Evolutionary conservation across 2,329 filamentous ascomycete genomes (phyloP).

Genomic region (Colletotrichum tofieldiae): DNA sequence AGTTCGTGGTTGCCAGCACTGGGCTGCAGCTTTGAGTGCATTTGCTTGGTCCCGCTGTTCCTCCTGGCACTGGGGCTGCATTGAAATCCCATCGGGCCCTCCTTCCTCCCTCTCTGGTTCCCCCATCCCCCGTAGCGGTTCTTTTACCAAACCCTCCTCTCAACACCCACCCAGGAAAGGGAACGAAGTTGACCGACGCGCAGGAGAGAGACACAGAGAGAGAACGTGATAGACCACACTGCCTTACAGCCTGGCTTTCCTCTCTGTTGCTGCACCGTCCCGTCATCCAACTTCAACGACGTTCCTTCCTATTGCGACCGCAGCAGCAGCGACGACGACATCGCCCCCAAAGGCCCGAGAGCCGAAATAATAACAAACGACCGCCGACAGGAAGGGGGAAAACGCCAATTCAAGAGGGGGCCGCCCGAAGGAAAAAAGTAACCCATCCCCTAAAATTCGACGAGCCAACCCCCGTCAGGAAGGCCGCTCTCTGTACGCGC

Average conservation of each 20-base stretch:
- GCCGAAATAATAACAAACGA: conserved; percentile 34
- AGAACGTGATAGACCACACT: neutral
- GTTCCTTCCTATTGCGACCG: conserved; percentile 4
- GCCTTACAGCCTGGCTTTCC: conserved; percentile 1
- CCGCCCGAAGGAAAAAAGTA: conserved; percentile 22
- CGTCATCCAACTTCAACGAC: conserved; percentile 14
- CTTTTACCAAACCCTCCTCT: conserved; percentile 30
- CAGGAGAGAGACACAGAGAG: conserved; percentile 6
- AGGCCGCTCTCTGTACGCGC: conserved; percentile 35
- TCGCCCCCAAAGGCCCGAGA: conserved; percentile 19
- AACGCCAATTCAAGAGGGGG: conserved; percentile 24
- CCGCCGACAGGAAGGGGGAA: conserved; percentile 15
- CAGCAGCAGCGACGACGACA: conserved; percentile 10
- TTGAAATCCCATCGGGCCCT: conserved; percentile 14
- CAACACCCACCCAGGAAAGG: conserved; percentile 25
- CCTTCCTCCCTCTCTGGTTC: conserved; percentile 3
- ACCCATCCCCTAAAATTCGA: conserved; percentile 33
- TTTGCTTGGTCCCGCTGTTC: conserved; percentile 26
- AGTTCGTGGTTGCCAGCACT: neutral
- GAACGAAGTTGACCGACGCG: conserved; percentile 28
- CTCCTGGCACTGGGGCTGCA: conserved; percentile 24
- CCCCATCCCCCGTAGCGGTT: conserved; percentile 20
- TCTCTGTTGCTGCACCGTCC: neutral
- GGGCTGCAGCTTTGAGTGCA: conserved; percentile 22
- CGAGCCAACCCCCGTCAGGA: conserved; percentile 42